A percentile compares a stretch with the other conserved stretches of the same genome.
phyloP scores from a whole-genome alignment of 306 rosid genomes.

The Herpetospermum pedunculosum region DNA sequence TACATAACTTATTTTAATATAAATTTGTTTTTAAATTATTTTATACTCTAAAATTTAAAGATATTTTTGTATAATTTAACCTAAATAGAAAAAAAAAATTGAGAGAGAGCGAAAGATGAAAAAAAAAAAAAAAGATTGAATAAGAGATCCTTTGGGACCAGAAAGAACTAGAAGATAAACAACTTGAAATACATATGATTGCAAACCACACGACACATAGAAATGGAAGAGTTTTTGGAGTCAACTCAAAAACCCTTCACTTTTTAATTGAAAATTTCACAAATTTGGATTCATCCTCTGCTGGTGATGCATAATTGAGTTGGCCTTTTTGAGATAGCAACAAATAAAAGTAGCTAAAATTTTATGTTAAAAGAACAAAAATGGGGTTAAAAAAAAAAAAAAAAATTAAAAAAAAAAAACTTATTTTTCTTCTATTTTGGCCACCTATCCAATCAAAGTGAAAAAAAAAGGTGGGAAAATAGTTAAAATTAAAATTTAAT shows the following conservation, averaged over 20 bases:
- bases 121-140: background rate
- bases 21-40: too few relatives aligned
- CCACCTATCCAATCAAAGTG: background rate
- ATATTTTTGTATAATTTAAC: too few relatives aligned
- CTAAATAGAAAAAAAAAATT: too few relatives aligned
- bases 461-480: background rate
- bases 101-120: background rate
- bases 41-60: too few relatives aligned
- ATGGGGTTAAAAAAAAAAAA: background rate
- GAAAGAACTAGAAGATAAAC: background rate
- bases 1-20: too few relatives aligned
- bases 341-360: background rate
- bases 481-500: background rate
- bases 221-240: background rate
- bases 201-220: background rate
- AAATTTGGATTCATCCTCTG: background rate
- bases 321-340: background rate
- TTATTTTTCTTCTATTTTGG: too few relatives aligned
- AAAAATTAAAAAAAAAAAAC: background rate
- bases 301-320: conserved; percentile 1
- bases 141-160: background rate
- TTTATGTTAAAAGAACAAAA: background rate
- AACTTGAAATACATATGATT: background rate
- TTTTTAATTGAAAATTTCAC: background rate
- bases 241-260: background rate